Conservation (phyloP, 2,329 filamentous ascomycete species). For the Aquanectria penicillioides region DNA sequence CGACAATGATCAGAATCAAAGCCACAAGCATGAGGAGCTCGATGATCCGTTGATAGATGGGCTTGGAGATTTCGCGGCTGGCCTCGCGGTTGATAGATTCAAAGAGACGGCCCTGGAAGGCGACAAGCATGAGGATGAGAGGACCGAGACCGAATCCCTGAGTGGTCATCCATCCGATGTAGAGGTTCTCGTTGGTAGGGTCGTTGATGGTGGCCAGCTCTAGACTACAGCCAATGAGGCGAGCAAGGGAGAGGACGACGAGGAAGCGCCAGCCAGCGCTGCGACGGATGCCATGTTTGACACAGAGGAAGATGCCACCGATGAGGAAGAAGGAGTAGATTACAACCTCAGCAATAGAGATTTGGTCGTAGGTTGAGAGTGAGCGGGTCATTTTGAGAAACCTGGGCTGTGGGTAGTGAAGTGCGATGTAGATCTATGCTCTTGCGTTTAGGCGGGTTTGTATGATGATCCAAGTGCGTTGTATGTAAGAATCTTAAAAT, state of each 20-base stretch:
- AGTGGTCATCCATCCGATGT: conserved; percentile 46
- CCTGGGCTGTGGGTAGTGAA: too few species aligned
- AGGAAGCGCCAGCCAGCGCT: conserved; percentile 70
- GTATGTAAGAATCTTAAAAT: too few species aligned
- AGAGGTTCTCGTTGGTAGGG: conserved; percentile 54
- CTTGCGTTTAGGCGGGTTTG: background rate
- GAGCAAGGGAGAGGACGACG: conserved; percentile 65
- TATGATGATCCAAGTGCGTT: too few species aligned
- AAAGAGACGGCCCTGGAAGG: conserved; percentile 49
- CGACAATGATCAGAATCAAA: conserved; percentile 47
- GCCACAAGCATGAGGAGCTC: conserved; percentile 55
- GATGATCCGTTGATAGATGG: conserved; percentile 48
- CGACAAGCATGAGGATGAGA: conserved; percentile 57
- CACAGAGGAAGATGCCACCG: conserved; percentile 55
- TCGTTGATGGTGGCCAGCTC: conserved; percentile 56
- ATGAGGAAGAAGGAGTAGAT: conserved; percentile 44
- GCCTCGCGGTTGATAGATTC: conserved; percentile 58
- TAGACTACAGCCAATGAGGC: conserved; percentile 66
- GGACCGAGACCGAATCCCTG: conserved; percentile 50
- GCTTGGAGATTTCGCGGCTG: conserved; percentile 39
- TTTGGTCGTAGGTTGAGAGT: conserved; percentile 43
- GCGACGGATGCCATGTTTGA: conserved; percentile 61
- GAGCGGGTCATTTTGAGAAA: conserved; percentile 33
- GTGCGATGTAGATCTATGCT: background rate
- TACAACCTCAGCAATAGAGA: conserved; percentile 46